Conservation (phyloP, 2,329 filamentous ascomycete species). For the Penicillium sp. region DNA sequence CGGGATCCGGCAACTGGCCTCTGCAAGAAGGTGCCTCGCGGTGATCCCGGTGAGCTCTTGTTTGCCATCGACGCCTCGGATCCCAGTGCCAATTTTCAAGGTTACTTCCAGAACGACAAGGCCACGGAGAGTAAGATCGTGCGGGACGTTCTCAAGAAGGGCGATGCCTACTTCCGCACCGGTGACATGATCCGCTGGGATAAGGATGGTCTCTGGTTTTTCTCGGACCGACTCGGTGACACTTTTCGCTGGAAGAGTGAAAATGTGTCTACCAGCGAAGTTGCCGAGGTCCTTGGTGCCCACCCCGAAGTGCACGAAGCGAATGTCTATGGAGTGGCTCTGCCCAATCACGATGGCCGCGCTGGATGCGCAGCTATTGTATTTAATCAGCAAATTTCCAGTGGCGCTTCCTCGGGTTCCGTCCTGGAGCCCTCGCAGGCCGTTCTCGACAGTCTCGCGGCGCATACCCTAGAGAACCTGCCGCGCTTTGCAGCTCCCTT, state of each 20-base stretch:
- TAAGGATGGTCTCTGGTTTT: constrained; percentile 68
- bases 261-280: constrained; percentile 79
- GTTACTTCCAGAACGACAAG: constrained; percentile 72
- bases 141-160: constrained; percentile 68
- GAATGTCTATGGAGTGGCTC: constrained; percentile 79
- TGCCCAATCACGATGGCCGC: constrained; percentile 79
- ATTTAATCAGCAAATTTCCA: constrained; percentile 44
- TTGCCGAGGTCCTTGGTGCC: constrained; percentile 68
- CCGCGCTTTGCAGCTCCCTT: constrained; percentile 74
- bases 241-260: constrained; percentile 66
- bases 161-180: constrained; percentile 78
- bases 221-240: constrained; percentile 65
- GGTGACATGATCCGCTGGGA: constrained; percentile 79
- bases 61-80: constrained; percentile 66
- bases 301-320: constrained; percentile 70
- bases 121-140: constrained; percentile 74
- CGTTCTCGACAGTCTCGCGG: constrained; percentile 59
- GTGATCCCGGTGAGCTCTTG: constrained; percentile 72
- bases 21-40: constrained; percentile 58
- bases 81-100: constrained; percentile 67
- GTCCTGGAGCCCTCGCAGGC: constrained; percentile 35
- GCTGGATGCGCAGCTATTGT: constrained; percentile 78
- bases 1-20: constrained; percentile 69
- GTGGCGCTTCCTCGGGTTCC: constrained; percentile 15
- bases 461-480: constrained; percentile 57